Percentiles rank a stretch among this genome's conserved stretches.
Conservation (phyloP, 352 stramenopile species). For the Globisporangium viniferum region DNA sequence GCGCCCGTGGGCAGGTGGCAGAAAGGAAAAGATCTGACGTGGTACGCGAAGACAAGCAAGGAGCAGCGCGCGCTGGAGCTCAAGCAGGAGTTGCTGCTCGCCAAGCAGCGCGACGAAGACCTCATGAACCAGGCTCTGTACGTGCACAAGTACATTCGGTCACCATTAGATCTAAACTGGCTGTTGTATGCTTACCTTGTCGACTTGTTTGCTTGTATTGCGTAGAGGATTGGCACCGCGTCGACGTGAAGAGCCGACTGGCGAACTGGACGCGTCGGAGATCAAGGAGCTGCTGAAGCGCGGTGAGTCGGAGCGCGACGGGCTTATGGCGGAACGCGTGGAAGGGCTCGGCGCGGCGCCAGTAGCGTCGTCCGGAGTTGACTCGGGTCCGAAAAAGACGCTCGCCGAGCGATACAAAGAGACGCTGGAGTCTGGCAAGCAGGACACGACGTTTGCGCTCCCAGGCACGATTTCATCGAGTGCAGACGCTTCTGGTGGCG, state of each 20-base stretch:
- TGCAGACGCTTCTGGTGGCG: not conserved
- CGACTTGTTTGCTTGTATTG: not conserved
- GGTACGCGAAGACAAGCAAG: conserved; percentile 83
- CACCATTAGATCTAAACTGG: not conserved
- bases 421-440: conserved; percentile 39
- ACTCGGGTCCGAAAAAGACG: conserved; percentile 54
- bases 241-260: conserved; percentile 38
- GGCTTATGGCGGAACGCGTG: conserved; percentile 70
- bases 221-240: conserved; percentile 63
- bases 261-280: conserved; percentile 67
- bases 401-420: conserved; percentile 73
- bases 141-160: conserved; percentile 15
- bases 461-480: conserved; percentile 32
- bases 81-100: conserved; percentile 57
- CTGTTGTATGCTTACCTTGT: not conserved
- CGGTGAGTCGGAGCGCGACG: conserved; percentile 68
- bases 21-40: conserved; percentile 88
- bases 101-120: conserved; percentile 85
- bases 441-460: conserved; percentile 63
- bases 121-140: conserved; percentile 89
- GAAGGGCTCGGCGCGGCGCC: conserved; percentile 82
- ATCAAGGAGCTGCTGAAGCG: conserved; percentile 85
- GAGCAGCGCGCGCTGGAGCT: conserved; percentile 47
- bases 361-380: conserved; percentile 38
- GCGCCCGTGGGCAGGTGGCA: conserved; percentile 88